These are phyloP conservation scores for Erodium moschatum DNA, from an alignment of 441 rosid species.

Conservation along the genomic window DNA sequence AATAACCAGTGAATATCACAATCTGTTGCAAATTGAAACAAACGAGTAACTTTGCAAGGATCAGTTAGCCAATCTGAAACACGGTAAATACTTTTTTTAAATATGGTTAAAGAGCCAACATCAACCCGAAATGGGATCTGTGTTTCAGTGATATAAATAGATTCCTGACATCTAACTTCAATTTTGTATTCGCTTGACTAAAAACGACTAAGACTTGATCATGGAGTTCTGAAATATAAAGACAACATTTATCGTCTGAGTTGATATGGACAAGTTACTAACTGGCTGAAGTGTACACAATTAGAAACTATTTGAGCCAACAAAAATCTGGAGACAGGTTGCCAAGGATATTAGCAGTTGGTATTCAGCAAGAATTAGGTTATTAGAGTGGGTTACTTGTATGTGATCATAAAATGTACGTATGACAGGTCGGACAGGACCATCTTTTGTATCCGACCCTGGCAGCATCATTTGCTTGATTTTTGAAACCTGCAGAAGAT, in stretches of 20 bases:
- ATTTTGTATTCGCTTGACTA: neutral
- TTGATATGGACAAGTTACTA: neutral
- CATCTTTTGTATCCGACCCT: constrained; percentile 40
- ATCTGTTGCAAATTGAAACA: too few species aligned
- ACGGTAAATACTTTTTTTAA: neutral
- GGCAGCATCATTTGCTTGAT: constrained; percentile 72
- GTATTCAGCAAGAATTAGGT: constrained; percentile 13
- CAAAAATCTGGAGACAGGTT: neutral
- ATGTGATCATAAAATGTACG: constrained; percentile 79
- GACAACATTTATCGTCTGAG: neutral
- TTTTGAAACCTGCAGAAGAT: constrained; percentile 49
- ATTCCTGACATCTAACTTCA: neutral
- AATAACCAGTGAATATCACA: too few species aligned
- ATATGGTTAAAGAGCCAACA: neutral
- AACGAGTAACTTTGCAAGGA: neutral
- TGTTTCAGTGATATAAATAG: too few species aligned
- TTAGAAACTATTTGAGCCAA: neutral
- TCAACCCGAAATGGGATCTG: neutral
- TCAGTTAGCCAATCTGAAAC: neutral
- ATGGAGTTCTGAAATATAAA: too few species aligned
- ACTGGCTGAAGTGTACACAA: neutral
- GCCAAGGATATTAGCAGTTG: constrained; percentile 1
- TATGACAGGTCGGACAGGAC: constrained; percentile 58
- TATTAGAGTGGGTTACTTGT: constrained; percentile 34
- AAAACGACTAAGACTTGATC: neutral